Base-by-base conservation (phyloP, 192 early-diverging fungal species). In the Coemansia sp. region DNA sequence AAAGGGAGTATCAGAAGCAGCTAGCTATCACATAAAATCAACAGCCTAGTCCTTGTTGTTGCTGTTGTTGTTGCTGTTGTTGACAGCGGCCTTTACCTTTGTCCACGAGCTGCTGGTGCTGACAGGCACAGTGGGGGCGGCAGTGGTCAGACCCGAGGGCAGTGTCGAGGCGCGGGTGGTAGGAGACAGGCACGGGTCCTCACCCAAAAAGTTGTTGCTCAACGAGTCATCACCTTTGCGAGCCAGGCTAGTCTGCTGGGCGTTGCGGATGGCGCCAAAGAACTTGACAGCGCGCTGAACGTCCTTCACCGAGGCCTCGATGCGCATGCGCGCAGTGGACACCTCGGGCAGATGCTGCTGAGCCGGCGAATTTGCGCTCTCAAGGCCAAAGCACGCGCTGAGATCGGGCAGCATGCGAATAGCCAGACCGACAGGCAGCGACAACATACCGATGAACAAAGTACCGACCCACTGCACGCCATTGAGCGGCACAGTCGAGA, bases 371-470 rank as follows among this genome's bases (percentile, higher is more conserved):
- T 77, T 73, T 63, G 80, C 77, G 68, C 77, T 73, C 70, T 85
- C 84, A 7, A 85, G 76, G 45, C 84, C 80, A 27, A 84, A 76
- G 75, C 76, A 80, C 27, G 71, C 71, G 73, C 80, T 82, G 50
- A 85, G 82, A 63, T 95, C 90, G 11, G 97, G 95, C 42, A 94
- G 67, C 21, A 94, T 70, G 66, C 95, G 89, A 65, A 98, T 85
- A 36, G 92, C 34, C 19, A 89, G 69, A 39, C 95, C 97, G 8
- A 97, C 82, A 21, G 92, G 92, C 42, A 99, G 73, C 1, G 93
- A 92, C 17, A 94, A 83, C 12, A 87, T 70, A 42, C 96, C 97
- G 53, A 97, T 85, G 41, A 86, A 80, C 36, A 99, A 53, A 14
- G 94, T 95, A 7, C 91, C 78, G 6, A 79, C 67, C 97, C 97